Evolutionary conservation across 192 early-diverging fungal species (phyloP).

Genomic region (Pilobolus umbonatus): DNA sequence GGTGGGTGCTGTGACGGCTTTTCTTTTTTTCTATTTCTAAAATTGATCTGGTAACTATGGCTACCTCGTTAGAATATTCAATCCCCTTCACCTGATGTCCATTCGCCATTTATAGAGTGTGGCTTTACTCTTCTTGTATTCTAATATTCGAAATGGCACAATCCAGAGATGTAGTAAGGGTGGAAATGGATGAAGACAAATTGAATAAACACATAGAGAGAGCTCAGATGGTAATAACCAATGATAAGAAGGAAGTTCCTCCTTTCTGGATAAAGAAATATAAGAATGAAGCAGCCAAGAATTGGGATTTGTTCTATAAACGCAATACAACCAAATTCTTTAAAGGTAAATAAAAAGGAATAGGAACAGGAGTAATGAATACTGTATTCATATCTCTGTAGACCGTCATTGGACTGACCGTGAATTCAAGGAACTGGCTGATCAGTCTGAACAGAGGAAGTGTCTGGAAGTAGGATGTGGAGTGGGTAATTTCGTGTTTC

Average conservation of each 20-base stretch:
- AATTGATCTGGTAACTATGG: too few species aligned
- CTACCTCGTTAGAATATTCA: too few species aligned
- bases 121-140: too few species aligned
- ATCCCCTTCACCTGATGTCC: too few species aligned
- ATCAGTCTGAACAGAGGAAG: constrained; percentile 13
- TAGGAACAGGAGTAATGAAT: neutral
- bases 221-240: constrained; percentile 52
- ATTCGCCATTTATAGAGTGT: too few species aligned
- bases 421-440: constrained; percentile 81
- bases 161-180: constrained; percentile 24
- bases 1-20: too few species aligned
- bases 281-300: constrained; percentile 69
- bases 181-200: constrained; percentile 22
- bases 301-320: constrained; percentile 84
- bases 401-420: constrained; percentile 96
- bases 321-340: constrained; percentile 92
- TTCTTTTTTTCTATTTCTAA: too few species aligned
- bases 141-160: too few species aligned
- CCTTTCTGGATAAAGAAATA: constrained; percentile 79
- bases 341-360: constrained; percentile 44
- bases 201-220: constrained; percentile 45
- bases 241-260: constrained; percentile 60
- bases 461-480: constrained; percentile 95
- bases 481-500: constrained; percentile 95
- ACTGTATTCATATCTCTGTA: neutral